phyloP scores from a whole-genome alignment of 768 basidiomycete genomes.

The Chlorophyllum brunneum region DNA sequence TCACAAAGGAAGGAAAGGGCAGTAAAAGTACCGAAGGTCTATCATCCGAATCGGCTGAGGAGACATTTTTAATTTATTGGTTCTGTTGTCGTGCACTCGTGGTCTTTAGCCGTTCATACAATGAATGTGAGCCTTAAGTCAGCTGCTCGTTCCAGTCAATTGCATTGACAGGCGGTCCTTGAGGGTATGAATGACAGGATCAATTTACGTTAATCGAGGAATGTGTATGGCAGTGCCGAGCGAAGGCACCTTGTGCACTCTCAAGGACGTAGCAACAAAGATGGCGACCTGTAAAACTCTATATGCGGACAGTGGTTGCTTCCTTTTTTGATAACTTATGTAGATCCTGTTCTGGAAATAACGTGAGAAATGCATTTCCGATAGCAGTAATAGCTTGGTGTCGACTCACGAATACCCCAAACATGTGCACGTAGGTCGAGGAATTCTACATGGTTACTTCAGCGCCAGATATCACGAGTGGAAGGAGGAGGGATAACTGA shows the following conservation, averaged over 20 bases:
- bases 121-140: not conserved
- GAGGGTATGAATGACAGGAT: not conserved
- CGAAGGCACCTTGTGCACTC: not conserved
- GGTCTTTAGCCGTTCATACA: too few relatives aligned
- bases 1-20: not conserved
- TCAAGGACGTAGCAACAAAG: constrained; percentile 11
- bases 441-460: constrained; percentile 49
- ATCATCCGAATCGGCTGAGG: not conserved
- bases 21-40: not conserved
- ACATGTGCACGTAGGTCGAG: constrained; percentile 78
- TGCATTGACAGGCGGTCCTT: not conserved
- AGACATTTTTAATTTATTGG: too few relatives aligned
- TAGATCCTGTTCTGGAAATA: constrained; percentile 72
- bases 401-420: constrained; percentile 80
- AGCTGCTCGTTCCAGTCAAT: not conserved
- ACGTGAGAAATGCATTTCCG: not conserved
- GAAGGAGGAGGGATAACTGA: constrained; percentile 26
- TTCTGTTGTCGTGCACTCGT: too few relatives aligned
- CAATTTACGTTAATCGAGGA: not conserved
- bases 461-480: not conserved
- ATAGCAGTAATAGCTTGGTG: not conserved
- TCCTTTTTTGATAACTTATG: constrained; percentile 71
- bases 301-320: constrained; percentile 55
- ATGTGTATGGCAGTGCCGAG: not conserved
- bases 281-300: constrained; percentile 7